A percentile compares a stretch with the other conserved stretches of the same genome.
Conservation (phyloP, 2,329 filamentous ascomycete species). For the Trichocomaceae sp. region DNA sequence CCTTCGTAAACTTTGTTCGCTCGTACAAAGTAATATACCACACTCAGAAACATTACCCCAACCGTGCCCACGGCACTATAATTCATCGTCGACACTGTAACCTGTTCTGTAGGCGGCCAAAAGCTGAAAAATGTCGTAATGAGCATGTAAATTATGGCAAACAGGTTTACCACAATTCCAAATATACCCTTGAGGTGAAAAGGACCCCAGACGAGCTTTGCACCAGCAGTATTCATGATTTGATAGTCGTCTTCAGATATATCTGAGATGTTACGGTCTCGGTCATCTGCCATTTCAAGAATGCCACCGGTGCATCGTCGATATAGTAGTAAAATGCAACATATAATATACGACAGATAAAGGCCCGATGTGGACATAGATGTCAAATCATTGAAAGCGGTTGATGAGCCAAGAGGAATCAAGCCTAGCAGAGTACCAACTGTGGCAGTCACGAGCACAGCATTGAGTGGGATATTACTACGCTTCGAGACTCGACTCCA, state of each 20-base stretch:
- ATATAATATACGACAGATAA: constrained; percentile 45
- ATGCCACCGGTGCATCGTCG: constrained; percentile 32
- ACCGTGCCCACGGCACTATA: constrained; percentile 41
- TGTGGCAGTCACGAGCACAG: constrained; percentile 22
- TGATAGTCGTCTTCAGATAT: constrained; percentile 23
- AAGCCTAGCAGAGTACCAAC: constrained; percentile 35
- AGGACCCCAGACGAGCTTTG: constrained; percentile 19
- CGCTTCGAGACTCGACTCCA: constrained; percentile 20
- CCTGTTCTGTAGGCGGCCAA: constrained; percentile 37
- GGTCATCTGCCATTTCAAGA: constrained; percentile 27
- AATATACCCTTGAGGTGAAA: constrained; percentile 33
- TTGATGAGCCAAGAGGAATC: constrained; percentile 47
- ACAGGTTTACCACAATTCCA: constrained; percentile 40
- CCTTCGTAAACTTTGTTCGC: constrained; percentile 28
- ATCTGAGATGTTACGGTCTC: background rate
- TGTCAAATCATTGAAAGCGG: constrained; percentile 46
- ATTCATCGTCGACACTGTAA: constrained; percentile 41
- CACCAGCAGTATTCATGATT: constrained; percentile 15
- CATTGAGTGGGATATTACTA: constrained; percentile 21
- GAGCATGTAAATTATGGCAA: constrained; percentile 37
- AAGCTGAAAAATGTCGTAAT: constrained; percentile 43
- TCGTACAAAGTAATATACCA: constrained; percentile 32
- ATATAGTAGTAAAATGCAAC: constrained; percentile 38
- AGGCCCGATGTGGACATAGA: constrained; percentile 43
- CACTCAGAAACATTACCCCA: constrained; percentile 31